Base-by-base conservation (phyloP, 2,329 filamentous ascomycete genomes). In the Eurotiales sp. region DNA sequence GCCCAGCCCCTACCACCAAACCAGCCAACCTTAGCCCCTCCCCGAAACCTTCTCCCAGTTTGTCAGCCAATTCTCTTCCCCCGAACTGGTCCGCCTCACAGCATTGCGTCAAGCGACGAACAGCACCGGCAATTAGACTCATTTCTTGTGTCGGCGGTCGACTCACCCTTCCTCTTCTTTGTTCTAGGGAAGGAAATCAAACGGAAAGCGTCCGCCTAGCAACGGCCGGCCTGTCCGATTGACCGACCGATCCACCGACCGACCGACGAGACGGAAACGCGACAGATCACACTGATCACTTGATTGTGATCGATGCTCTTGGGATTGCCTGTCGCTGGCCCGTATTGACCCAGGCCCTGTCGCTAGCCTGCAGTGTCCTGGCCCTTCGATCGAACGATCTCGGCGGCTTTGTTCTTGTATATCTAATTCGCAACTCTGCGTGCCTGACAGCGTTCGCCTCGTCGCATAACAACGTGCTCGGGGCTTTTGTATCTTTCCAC, bases 281-380 rank as follows among this genome's bases (percentile, higher is more conserved):
- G 52, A 53, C 46, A 34, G 40, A 45, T 40, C 34, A 27, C 27
- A 53, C 46, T 42, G 40, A 45, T 40, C 34, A 27, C 27, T 34
- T 32, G 48, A 30, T 48, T 46, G 41, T 56, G 54, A 68, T 69
- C 64, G 60, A 71, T 71, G 67, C 62, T 58, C 59, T 58, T 60
- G 55, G 55, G 58, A 58, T 61, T 55, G 58, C 58, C 59, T 59
- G 42, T 49, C 46, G 55, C 62, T 55, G 58, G 62, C 58, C 52
- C 54, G 64, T 61, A 57, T 60, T 57, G 61, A 63, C 62, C 56
- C 58, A 60, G 60, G 57, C 61, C 60, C 55, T 62, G 58, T 63
- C 61, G 59, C 58, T 59, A 58, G 60, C 60, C 64, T 64, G 62
- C 58, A 64, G 63, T 62, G 62, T 66, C 62, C 65, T 67, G 65